Conservation (phyloP, 2,329 filamentous ascomycete genomes). For the Aspergillus sp. region DNA sequence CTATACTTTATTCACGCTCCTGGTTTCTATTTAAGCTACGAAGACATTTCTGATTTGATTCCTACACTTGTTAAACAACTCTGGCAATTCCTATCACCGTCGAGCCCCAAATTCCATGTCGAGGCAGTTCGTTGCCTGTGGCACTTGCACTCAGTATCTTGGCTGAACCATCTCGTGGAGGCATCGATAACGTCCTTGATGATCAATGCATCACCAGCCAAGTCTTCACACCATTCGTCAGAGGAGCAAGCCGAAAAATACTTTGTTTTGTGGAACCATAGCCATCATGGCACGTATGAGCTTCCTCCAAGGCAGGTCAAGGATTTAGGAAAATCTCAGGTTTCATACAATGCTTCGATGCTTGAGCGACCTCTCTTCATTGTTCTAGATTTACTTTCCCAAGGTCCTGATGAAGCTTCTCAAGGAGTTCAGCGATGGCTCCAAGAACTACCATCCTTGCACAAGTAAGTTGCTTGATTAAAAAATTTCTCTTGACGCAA, state of each 20-base stretch:
- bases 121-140: conserved; percentile 84
- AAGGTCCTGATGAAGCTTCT: conserved; percentile 68
- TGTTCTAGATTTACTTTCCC: conserved; percentile 70
- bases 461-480: conserved; percentile 35
- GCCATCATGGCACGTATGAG: conserved; percentile 35
- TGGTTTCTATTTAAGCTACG: conserved; percentile 34
- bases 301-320: conserved; percentile 27
- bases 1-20: conserved; percentile 32
- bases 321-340: conserved; percentile 22
- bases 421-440: conserved; percentile 79
- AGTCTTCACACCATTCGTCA: conserved; percentile 24
- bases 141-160: conserved; percentile 72
- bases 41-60: conserved; percentile 57
- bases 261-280: conserved; percentile 40
- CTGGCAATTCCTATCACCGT: conserved; percentile 77
- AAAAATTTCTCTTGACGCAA: conserved; percentile 4
- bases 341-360: conserved; percentile 51
- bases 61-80: conserved; percentile 64
- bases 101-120: conserved; percentile 86
- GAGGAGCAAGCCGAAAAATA: conserved; percentile 34
- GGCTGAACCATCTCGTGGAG: conserved; percentile 69
- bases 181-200: conserved; percentile 70
- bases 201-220: conserved; percentile 41
- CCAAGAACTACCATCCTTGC: conserved; percentile 50
- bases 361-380: conserved; percentile 77